Conservation (phyloP, 495 filamentous ascomycete genomes). For the Podospora sp. region DNA sequence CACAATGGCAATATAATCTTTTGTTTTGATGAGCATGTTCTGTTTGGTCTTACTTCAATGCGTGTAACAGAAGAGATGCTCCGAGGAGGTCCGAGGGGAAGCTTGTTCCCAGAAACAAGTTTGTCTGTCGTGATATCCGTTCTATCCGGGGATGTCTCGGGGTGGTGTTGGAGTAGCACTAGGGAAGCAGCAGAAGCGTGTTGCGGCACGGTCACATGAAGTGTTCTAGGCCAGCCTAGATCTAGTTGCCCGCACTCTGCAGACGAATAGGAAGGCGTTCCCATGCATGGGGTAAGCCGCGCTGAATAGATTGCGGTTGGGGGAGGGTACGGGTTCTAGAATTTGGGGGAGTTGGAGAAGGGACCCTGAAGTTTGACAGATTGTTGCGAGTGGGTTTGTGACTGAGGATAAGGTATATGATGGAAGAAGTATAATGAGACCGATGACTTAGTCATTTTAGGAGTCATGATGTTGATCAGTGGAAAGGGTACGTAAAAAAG, state of each 20-base stretch:
- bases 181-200: neutral
- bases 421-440: no score
- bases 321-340: neutral
- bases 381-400: neutral
- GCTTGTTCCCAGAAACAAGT: no score
- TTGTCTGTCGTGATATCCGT: neutral
- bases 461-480: neutral
- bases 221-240: conserved; percentile 9
- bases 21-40: neutral
- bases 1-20: conserved; percentile 5
- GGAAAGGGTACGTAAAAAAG: neutral
- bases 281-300: conserved; percentile 5
- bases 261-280: neutral
- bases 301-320: neutral
- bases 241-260: neutral
- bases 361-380: neutral
- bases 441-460: no score
- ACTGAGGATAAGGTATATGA: no score
- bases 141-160: neutral
- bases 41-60: no score
- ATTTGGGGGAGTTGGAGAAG: neutral
- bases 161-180: neutral
- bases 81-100: no score
- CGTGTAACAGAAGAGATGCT: neutral
- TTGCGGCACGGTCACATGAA: neutral